Evolutionary conservation across 2,329 filamentous ascomycete genomes (phyloP).

Genomic region (Hypoxylon sp.): DNA sequence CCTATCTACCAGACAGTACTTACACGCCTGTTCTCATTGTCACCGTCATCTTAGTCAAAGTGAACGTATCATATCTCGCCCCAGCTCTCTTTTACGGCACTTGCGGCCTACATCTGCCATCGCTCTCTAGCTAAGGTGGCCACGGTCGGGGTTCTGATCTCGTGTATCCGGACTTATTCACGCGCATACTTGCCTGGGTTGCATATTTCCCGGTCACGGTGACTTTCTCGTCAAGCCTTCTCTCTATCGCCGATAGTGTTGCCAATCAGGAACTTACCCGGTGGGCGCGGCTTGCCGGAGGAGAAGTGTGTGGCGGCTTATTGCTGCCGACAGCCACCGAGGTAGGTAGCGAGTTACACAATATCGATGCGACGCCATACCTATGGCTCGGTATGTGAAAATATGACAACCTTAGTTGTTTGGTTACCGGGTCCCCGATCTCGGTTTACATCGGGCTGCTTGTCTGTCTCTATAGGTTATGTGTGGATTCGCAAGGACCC

Average conservation of each 20-base stretch:
- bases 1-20: no score
- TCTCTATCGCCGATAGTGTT: not conserved
- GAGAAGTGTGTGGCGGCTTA: conserved; percentile 1
- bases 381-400: not conserved
- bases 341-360: not conserved
- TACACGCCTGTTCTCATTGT: no score
- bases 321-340: not conserved
- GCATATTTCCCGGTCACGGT: not conserved
- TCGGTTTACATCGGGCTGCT: conserved; percentile 25
- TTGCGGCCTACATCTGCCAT: not conserved
- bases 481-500: not conserved
- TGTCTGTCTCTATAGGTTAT: not conserved
- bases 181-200: not conserved
- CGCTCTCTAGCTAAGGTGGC: not conserved
- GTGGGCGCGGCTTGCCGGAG: conserved; percentile 13
- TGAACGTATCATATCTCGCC: not conserved
- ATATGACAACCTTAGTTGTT: conserved; percentile 5
- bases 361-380: not conserved
- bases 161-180: not conserved
- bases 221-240: not conserved
- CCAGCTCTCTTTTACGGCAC: not conserved
- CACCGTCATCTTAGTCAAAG: no score
- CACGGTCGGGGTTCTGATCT: not conserved
- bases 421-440: not conserved
- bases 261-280: conserved; percentile 19